A percentile compares a stretch with the other conserved stretches of the same genome.
Conservation (phyloP, 2,329 filamentous ascomycete species). For the Monilinia vaccinii-corymbosi region DNA sequence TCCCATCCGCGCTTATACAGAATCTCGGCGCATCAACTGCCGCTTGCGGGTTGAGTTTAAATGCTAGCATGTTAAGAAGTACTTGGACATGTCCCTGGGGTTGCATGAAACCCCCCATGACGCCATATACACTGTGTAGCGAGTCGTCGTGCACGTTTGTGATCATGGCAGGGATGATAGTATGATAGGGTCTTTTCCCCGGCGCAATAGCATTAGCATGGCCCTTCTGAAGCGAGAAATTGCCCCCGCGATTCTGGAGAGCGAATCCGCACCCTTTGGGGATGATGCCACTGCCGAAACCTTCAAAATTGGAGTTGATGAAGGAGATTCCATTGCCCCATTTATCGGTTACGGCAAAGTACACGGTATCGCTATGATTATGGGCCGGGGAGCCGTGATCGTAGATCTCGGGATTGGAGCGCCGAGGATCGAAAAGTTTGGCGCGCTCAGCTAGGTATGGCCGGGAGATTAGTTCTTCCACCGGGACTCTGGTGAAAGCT, state of each 20-base stretch:
- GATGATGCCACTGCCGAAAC: constrained; percentile 81
- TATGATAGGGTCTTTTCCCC: constrained; percentile 88
- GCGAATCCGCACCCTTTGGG: constrained; percentile 84
- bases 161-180: constrained; percentile 88
- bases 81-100: constrained; percentile 95
- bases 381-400: constrained; percentile 77
- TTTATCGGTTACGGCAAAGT: constrained; percentile 76
- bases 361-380: constrained; percentile 84
- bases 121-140: constrained; percentile 80
- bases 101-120: constrained; percentile 99
- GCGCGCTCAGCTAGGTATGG: constrained; percentile 66
- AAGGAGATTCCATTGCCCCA: constrained; percentile 88
- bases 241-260: constrained; percentile 84
- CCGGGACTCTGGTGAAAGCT: constrained; percentile 59
- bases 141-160: constrained; percentile 67
- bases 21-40: constrained; percentile 87
- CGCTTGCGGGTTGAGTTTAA: constrained; percentile 72
- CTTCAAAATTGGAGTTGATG: constrained; percentile 91
- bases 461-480: constrained; percentile 58
- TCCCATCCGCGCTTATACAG: constrained; percentile 65
- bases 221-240: constrained; percentile 61
- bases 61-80: constrained; percentile 78
- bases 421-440: constrained; percentile 46
- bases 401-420: constrained; percentile 49
- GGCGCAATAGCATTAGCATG: constrained; percentile 79